Evolutionary conservation across 495 filamentous ascomycete genomes (phyloP).

Genomic region (Aspergillus olivimuriae): DNA sequence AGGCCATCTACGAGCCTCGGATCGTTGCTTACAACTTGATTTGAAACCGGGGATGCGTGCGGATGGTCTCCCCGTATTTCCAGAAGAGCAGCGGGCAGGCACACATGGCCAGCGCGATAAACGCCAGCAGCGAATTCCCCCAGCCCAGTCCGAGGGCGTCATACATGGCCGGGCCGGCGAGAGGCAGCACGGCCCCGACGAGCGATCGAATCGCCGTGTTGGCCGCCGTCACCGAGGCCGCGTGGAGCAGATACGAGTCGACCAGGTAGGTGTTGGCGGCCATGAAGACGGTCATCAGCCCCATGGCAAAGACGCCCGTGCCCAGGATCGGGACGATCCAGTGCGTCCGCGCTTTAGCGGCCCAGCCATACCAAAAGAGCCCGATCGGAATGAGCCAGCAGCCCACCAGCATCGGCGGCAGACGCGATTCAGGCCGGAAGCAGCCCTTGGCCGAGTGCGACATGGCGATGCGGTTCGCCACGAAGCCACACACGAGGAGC

Average conservation of each 20-base stretch:
- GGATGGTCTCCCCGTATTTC: conserved; percentile 30
- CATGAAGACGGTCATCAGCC: conserved; percentile 46
- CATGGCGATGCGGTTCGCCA: conserved; percentile 27
- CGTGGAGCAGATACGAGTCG: conserved; percentile 60
- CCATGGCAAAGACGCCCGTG: conserved; percentile 60
- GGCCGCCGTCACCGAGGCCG: conserved; percentile 60
- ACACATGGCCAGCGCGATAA: conserved; percentile 37
- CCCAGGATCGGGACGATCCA: conserved; percentile 64
- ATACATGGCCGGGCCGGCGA: conserved; percentile 40
- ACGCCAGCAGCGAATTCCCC: conserved; percentile 42
- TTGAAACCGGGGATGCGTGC: conserved; percentile 19
- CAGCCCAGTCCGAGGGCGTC: conserved; percentile 33
- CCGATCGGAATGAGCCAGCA: conserved; percentile 50
- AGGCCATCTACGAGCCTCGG: no score
- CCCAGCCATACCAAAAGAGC: conserved; percentile 72
- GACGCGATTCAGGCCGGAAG: conserved; percentile 24
- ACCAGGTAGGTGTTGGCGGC: conserved; percentile 60
- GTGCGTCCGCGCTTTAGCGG: conserved; percentile 44
- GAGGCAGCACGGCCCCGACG: conserved; percentile 51
- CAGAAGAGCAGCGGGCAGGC: conserved; percentile 33
- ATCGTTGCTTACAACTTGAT: conserved; percentile 6
- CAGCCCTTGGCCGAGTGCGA: conserved; percentile 10
- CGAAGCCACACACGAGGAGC: conserved; percentile 25
- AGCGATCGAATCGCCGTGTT: conserved; percentile 52
- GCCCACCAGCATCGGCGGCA: conserved; percentile 51